Evolutionary conservation across 805 yeast genomes (phyloP), one percentile per base, ranked within the genome.

Genomic region (Metschnikowia matae): DNA sequence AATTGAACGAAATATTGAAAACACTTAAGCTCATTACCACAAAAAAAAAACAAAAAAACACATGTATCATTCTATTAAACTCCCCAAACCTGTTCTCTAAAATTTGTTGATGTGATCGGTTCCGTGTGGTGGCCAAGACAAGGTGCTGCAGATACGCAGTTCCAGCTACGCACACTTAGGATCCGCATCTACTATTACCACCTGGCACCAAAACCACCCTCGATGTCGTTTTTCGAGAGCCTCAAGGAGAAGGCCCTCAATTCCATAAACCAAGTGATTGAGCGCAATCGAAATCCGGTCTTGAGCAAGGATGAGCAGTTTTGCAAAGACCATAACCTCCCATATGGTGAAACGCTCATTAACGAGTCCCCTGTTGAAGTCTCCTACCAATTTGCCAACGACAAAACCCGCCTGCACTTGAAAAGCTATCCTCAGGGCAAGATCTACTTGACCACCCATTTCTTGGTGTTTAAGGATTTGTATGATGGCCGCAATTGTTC

Each of bases 401-500:
- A 50, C 34, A 61, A 56, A 26, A 65, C 61, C 18, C 60, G 58
- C 6, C 59, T 56, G 35, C 58, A 56, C 39, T 56, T 58, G 50
- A 31, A 43, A 31, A 44, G 51, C 10, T 60, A 51, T 68, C 74
- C 73, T 68, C 87, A 48, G 87, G 99, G 59, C 69, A 76, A 68
- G 35, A 58, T 91, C n/a, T 84, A 73, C 57, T 65, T 94, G 40
- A 86, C 96, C 1, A 82, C 82, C 49, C 87, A 85, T 55, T 94
- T 82, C 62, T 63, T 94, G 35, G 80, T 87, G 20, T 92, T 91
- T 62, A 75, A 81, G 52, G 89, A 88, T 58, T 77, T 80, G 6
- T 82, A 81, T 58, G 95, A 89, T 59, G 75, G 77, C 43, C 75
- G 82, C 49, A 79, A 83, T 41, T 86, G 94, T 62, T 77, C 81